These are phyloP conservation scores for Schizochytrium sp. DNA, from an alignment of 108 stramenopile species.

Conservation along the genomic window DNA sequence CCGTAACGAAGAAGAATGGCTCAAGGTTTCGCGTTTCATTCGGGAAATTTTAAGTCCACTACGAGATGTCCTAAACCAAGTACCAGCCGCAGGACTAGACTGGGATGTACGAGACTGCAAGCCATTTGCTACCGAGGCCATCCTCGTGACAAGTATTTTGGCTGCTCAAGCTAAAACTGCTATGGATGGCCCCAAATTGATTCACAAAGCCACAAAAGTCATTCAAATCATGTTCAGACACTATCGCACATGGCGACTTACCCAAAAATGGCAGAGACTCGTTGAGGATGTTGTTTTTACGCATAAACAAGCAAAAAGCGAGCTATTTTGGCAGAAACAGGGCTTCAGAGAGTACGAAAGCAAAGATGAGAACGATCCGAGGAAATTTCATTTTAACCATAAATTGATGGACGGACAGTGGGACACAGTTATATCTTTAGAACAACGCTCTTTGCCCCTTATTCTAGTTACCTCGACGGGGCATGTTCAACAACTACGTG, in stretches of 20 bases:
- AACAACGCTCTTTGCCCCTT: background rate
- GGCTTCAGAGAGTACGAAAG: background rate
- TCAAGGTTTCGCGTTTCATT: background rate
- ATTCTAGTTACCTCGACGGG: constrained; percentile 1
- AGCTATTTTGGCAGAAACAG: background rate
- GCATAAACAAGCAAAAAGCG: background rate
- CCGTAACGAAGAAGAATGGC: background rate
- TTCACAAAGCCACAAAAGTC: background rate
- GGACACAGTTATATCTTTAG: background rate
- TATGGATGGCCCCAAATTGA: background rate
- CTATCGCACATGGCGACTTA: background rate
- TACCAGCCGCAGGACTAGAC: background rate
- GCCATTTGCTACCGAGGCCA: background rate
- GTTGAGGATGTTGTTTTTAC: background rate
- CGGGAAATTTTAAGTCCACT: background rate
- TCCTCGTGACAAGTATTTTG: background rate
- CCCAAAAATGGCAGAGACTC: background rate
- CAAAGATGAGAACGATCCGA: background rate
- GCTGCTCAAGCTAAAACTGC: background rate
- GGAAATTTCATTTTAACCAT: constrained; percentile 6
- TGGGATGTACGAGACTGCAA: background rate
- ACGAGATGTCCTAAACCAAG: background rate
- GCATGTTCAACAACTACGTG: background rate
- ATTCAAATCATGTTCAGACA: background rate
- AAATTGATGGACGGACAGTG: background rate